Conservation (phyloP, 306 rosid genomes). For the Fagus crenata region DNA sequence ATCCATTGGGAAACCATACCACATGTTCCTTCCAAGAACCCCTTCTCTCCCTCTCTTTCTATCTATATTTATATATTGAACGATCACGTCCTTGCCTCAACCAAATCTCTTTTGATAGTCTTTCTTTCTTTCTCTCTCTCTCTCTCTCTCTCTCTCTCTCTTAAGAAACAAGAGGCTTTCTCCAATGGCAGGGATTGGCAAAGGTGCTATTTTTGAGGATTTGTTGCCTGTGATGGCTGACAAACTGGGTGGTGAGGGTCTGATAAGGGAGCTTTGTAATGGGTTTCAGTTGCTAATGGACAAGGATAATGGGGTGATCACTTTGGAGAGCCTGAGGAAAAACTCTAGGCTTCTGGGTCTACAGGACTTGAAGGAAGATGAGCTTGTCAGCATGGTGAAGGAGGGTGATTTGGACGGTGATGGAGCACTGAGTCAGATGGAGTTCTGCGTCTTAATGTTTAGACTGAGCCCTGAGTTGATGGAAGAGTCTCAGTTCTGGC, state of each 20-base stretch:
- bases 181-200: conserved; percentile 45
- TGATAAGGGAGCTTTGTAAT: conserved; percentile 77
- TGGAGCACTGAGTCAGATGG: conserved; percentile 75
- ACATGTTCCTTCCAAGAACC: conserved; percentile 42
- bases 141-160: too few relatives aligned
- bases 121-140: neutral
- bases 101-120: neutral
- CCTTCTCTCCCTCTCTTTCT: neutral
- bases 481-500: conserved; percentile 68
- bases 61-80: neutral
- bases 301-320: conserved; percentile 67
- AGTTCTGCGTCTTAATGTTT: conserved; percentile 95
- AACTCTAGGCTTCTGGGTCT: conserved; percentile 65
- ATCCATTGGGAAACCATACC: conserved; percentile 26
- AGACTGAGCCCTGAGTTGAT: conserved; percentile 84
- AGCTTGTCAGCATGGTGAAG: conserved; percentile 67
- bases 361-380: conserved; percentile 67
- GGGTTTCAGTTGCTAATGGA: conserved; percentile 83
- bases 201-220: conserved; percentile 54
- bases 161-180: too few relatives aligned
- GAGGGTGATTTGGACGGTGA: conserved; percentile 89
- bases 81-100: neutral
- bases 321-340: conserved; percentile 66
- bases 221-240: conserved; percentile 75
- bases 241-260: conserved; percentile 82